Base-by-base conservation (phyloP, 2,329 filamentous ascomycete genomes). In the Sordariomycetes sp. region DNA sequence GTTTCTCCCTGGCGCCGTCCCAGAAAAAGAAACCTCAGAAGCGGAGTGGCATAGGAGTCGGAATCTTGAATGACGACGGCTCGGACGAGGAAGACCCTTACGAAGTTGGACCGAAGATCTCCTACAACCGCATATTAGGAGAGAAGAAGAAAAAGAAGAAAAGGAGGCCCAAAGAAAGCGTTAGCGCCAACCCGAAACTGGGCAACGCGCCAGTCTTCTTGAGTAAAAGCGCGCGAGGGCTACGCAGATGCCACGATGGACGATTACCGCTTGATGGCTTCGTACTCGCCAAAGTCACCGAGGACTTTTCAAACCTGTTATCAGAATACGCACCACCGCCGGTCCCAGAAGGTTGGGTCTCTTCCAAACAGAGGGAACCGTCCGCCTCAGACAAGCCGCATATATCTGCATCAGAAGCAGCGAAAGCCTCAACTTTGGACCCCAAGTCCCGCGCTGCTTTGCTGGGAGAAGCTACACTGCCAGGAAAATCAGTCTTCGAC, bases 11-110 rank as follows among this genome's bases (percentile, higher is more conserved):
- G 5, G 36, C 47, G 8, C 23, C 40, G 36, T 41, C 45, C 3
- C 38, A 42, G 4, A 69, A 66, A 34, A 73, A 75, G 36, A 82
- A 79, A 48, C 17, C 59, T 55, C 47, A 63, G 51, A 38, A 43
- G 6, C 69, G 69, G 34, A 75, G 82, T 3, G 86, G 83, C 0
- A 86, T 96, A 42, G 90, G 90, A 1, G 80, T 94, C 11, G 90
- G 90, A 0, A 69, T 95, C 2, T 60, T 96, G 30, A 95, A 96
- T 47, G 90, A 95, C 45, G 92, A 81, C 15, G 88, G 87, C 9
- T 95, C 90, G 5, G 92, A 96, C 45, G 88, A 95, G 30, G 92
- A 96, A 47, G 88, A 95, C 48, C 84, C 86, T 0, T 96, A 94
- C 51, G 84, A 90, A 38, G 80, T 96, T 34, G 90, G 90, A 0